Base-by-base conservation (phyloP, 371 early-diverging fungal species). In the Catenaria anguillulae region DNA sequence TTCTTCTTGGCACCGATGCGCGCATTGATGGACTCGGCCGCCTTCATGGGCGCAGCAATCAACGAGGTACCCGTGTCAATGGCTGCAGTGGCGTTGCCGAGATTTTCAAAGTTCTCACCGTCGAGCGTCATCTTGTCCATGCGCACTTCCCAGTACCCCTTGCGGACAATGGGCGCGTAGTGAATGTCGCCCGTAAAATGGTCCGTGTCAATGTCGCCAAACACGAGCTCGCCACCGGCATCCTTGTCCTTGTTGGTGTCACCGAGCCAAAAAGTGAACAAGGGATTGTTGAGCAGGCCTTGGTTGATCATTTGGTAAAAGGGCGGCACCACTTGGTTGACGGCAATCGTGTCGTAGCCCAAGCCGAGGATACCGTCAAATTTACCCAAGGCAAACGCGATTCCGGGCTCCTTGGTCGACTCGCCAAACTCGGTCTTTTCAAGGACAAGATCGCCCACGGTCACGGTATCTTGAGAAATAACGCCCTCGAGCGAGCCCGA, bases 331-430 rank as follows among this genome's bases (percentile, higher is more conserved):
- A 86, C 88, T 29, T 78, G 73, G 43, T 85, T 69, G 36, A 92
- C 92, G 26, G 93, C 81, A 70, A 95, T 93, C 62, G 78, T 88
- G 73, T 90, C 88, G 68, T 86, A 93, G 4, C 85, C 90, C 23
- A 94, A 74, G 12, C 94, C 96, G 43, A 93, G 77, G 66, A 95
- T 93, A 26, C 96, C 96, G 68, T 95, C 96, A 68, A 95, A 95
- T 33, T 82, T 73, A 31, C 90, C 94, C 66, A 91, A 81, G 12
- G 86, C 88, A 74, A 86, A 86, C 2, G 86, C 79, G 24, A 87
- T 73, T 0, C 96, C 96, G 1, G 94, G 93, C 70, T 92, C 92
- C 73, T 92, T 90, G 56, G 81, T 81, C 6, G 88, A 83, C 76
- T 95, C 96, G 31, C 88, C 96, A 76, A 95, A 95, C 61, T 83